A percentile compares a stretch with the other conserved stretches of the same genome.
phyloP scores from a whole-genome alignment of 192 early-diverging fungal species.

The Coemansia sp. region DNA sequence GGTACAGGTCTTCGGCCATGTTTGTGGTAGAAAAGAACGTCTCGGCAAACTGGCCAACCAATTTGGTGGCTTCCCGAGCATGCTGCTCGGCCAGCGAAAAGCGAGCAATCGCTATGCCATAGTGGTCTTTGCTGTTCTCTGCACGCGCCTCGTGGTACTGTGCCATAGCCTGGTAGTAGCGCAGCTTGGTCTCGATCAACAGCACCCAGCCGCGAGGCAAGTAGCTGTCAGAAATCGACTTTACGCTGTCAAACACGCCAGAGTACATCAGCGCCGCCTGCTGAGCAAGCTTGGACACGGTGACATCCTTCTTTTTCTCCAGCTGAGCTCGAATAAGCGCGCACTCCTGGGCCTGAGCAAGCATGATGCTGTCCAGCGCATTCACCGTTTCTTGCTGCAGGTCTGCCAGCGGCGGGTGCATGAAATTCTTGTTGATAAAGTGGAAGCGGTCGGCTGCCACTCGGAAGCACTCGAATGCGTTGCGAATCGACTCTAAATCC shows the following conservation, averaged over 20 bases:
- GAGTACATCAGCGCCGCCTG: constrained; percentile 76
- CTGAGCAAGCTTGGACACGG: constrained; percentile 89
- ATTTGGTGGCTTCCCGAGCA: constrained; percentile 77
- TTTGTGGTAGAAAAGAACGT: constrained; percentile 63
- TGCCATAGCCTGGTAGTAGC: constrained; percentile 83
- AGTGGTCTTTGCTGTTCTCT: constrained; percentile 72
- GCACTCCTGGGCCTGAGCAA: constrained; percentile 94
- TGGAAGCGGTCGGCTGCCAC: constrained; percentile 89
- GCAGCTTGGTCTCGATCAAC: constrained; percentile 85
- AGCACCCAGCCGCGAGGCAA: constrained; percentile 81
- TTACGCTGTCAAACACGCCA: constrained; percentile 69
- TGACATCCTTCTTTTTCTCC: constrained; percentile 83
- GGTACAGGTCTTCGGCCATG: constrained; percentile 58
- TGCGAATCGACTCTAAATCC: constrained; percentile 63
- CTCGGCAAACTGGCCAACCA: constrained; percentile 63
- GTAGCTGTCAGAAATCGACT: constrained; percentile 60
- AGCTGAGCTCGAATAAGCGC: constrained; percentile 80
- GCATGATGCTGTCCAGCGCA: constrained; percentile 78
- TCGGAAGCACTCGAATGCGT: constrained; percentile 88
- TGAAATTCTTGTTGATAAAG: constrained; percentile 97
- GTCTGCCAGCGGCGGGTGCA: constrained; percentile 93
- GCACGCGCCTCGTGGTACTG: constrained; percentile 81
- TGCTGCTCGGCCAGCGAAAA: constrained; percentile 72
- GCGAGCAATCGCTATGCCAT: constrained; percentile 82
- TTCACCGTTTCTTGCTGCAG: constrained; percentile 88